Conservation (phyloP, 2,329 filamentous ascomycete genomes). For the Ceratocystiopsis sp. region DNA sequence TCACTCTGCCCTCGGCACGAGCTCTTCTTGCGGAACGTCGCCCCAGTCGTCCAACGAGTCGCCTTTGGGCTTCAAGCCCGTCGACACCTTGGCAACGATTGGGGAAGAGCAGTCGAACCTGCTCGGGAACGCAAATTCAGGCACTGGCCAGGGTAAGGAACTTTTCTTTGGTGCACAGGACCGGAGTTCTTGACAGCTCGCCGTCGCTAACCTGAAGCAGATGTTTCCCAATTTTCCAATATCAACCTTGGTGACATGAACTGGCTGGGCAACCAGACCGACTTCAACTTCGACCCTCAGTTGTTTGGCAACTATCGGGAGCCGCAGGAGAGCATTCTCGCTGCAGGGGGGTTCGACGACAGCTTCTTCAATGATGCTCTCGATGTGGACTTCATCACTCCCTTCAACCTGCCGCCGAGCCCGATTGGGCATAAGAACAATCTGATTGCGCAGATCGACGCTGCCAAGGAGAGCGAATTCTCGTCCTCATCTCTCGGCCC, state of each 20-base stretch:
- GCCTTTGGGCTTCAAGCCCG: conserved; percentile 45
- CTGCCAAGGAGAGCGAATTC: conserved; percentile 46
- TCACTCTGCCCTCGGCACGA: conserved; percentile 40
- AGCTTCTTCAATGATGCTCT: conserved; percentile 59
- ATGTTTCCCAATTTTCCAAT: conserved; percentile 17
- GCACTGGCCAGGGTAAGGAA: too few relatives aligned
- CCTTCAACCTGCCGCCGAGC: conserved; percentile 51
- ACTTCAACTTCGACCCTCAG: conserved; percentile 76
- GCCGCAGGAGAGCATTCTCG: conserved; percentile 63
- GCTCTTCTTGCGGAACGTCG: conserved; percentile 58
- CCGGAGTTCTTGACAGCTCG: too few relatives aligned
- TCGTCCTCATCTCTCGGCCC: conserved; percentile 5
- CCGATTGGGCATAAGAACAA: conserved; percentile 40
- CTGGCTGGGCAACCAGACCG: conserved; percentile 65
- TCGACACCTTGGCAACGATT: conserved; percentile 46
- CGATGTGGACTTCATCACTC: conserved; percentile 63
- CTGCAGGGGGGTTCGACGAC: conserved; percentile 52
- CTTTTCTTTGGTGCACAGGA: too few relatives aligned
- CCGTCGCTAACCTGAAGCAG: too few relatives aligned
- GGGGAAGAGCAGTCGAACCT: conserved; percentile 43
- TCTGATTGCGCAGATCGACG: conserved; percentile 63
- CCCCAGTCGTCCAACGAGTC: conserved; percentile 62
- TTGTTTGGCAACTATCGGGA: conserved; percentile 89
- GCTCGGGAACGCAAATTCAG: conserved; percentile 23
- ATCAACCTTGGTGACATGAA: conserved; percentile 44